Evolutionary conservation across 345 rosid species (phyloP).

Genomic region (Citrus sp.): DNA sequence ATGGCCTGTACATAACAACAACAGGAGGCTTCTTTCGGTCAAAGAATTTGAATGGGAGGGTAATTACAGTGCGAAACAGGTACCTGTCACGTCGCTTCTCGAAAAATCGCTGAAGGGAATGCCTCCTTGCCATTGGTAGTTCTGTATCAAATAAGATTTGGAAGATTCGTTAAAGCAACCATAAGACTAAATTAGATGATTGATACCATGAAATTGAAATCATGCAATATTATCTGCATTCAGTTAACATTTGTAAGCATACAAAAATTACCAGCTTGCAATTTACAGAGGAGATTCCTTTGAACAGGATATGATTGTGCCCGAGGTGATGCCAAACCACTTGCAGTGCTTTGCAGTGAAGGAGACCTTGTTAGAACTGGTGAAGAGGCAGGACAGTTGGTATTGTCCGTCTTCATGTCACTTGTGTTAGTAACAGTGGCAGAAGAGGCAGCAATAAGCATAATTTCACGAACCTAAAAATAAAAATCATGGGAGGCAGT

Average conservation of each 20-base stretch:
- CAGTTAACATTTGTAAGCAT: slow-evolving; percentile 1
- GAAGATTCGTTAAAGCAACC: slow-evolving; percentile 11
- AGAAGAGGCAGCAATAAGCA: slow-evolving; percentile 57
- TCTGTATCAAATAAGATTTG: slow-evolving; percentile 39
- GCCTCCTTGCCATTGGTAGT: slow-evolving; percentile 82
- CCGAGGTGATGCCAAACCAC: slow-evolving; percentile 52
- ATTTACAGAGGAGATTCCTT: slow-evolving; percentile 54
- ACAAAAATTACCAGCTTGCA: slow-evolving; percentile 62
- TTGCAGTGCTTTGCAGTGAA: slow-evolving; percentile 68
- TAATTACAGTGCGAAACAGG: not conserved
- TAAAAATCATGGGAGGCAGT: slow-evolving; percentile 5
- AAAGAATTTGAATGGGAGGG: not conserved
- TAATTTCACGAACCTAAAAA: slow-evolving; percentile 62
- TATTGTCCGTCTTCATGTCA: slow-evolving; percentile 41
- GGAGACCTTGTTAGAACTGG: slow-evolving; percentile 77
- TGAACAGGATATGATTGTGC: slow-evolving; percentile 44
- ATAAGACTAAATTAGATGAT: slow-evolving; percentile 3
- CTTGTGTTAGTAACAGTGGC: slow-evolving; percentile 35
- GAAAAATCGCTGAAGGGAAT: slow-evolving; percentile 85
- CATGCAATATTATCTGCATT: slow-evolving; percentile 2
- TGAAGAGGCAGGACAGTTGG: slow-evolving; percentile 35
- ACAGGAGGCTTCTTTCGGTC: not conserved
- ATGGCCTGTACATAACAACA: not conserved
- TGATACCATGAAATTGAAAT: not conserved
- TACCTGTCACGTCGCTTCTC: slow-evolving; percentile 79